These are phyloP conservation scores for Quambalaria eucalypti DNA, from an alignment of 1,284 basidiomycete genomes.

Conservation along the genomic window DNA sequence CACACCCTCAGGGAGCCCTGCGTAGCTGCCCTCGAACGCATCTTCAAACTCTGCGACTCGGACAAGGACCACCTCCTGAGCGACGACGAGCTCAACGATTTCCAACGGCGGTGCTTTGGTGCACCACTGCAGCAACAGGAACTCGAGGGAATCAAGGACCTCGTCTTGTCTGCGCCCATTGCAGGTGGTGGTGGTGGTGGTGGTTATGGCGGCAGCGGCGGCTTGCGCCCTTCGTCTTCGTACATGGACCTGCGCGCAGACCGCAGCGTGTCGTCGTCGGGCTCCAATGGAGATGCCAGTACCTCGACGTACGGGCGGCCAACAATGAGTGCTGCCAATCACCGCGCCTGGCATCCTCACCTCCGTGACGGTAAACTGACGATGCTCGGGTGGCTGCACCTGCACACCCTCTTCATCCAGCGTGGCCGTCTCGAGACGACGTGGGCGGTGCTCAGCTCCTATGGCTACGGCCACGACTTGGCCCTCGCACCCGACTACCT, in stretches of 20 bases:
- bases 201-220: background rate
- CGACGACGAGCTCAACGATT: slow-evolving; percentile 85
- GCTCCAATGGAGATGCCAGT: background rate
- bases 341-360: slow-evolving; percentile 18
- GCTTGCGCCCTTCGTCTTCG: background rate
- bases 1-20: slow-evolving; percentile 79
- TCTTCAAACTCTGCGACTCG: slow-evolving; percentile 89
- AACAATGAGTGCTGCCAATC: background rate
- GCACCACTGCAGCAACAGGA: slow-evolving; percentile 84
- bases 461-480: slow-evolving; percentile 91
- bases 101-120: slow-evolving; percentile 92
- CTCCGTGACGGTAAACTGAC: slow-evolving; percentile 60
- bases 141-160: slow-evolving; percentile 57
- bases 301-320: background rate
- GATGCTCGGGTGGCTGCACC: slow-evolving; percentile 83
- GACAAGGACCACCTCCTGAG: slow-evolving; percentile 91
- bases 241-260: no score
- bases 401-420: slow-evolving; percentile 95
- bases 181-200: background rate
- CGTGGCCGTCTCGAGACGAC: slow-evolving; percentile 92
- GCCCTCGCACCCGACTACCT: background rate
- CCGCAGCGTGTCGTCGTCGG: background rate
- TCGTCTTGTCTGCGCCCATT: slow-evolving; percentile 29
- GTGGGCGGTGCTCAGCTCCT: slow-evolving; percentile 89
- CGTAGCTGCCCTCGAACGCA: slow-evolving; percentile 74